Conservation (phyloP, 163 green algal genomes). For the Chloroidium sp. region DNA sequence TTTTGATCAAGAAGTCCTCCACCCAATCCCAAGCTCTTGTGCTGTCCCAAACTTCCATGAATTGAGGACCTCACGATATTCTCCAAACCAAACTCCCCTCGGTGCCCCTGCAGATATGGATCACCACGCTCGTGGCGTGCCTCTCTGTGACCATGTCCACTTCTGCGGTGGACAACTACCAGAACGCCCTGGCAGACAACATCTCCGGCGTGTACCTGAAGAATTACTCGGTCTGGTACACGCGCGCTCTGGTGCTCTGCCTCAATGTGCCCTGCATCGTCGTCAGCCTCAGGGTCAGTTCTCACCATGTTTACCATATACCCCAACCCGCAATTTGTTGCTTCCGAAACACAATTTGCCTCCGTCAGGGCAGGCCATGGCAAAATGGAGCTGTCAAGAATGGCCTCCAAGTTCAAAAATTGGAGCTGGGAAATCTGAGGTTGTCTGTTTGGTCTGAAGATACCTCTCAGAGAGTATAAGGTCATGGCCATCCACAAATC, state of each 20-base stretch:
- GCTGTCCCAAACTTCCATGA: no score
- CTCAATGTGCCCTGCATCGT: slow-evolving; percentile 62
- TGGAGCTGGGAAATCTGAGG: background rate
- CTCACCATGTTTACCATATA: background rate
- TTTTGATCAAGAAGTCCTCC: no score
- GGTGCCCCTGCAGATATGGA: slow-evolving; percentile 32
- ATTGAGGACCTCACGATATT: no score
- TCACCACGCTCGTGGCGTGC: slow-evolving; percentile 52
- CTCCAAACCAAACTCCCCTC: background rate
- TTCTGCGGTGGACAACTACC: slow-evolving; percentile 35
- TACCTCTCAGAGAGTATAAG: background rate
- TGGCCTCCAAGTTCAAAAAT: background rate
- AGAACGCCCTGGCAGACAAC: slow-evolving; percentile 61
- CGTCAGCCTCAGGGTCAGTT: slow-evolving; percentile 32
- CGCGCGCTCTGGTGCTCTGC: slow-evolving; percentile 39
- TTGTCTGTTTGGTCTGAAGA: background rate
- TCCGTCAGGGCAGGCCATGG: background rate
- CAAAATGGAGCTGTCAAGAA: background rate
- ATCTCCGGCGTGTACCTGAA: slow-evolving; percentile 45
- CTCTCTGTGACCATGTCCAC: slow-evolving; percentile 58
- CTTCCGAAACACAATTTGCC: background rate
- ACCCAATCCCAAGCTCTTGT: no score
- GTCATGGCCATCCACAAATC: no score
- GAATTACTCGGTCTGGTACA: slow-evolving; percentile 29
- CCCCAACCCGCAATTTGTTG: no score